Evolutionary conservation across 2,329 filamentous ascomycete genomes (phyloP).

Genomic region (Colletotrichum nymphaeae): DNA sequence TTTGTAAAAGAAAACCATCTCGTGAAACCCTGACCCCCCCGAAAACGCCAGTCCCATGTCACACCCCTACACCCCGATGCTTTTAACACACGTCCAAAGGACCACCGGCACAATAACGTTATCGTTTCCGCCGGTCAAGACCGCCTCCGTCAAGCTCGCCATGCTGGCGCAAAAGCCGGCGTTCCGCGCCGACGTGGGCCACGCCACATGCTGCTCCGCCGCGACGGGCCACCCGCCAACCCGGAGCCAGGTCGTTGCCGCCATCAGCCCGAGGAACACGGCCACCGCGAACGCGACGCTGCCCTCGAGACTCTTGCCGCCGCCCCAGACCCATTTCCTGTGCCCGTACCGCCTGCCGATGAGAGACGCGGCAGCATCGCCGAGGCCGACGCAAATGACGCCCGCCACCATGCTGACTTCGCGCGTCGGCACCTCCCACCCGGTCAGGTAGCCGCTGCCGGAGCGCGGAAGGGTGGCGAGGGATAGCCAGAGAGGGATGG

Average conservation of each 20-base stretch:
- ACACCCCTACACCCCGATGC: constrained; percentile 66
- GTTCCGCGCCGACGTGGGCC: constrained; percentile 78
- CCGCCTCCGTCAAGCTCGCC: constrained; percentile 93
- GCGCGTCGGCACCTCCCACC: constrained; percentile 80
- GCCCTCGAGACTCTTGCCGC: constrained; percentile 95
- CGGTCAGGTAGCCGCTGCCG: constrained; percentile 66
- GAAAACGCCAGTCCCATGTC: constrained; percentile 26
- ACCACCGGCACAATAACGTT: constrained; percentile 97
- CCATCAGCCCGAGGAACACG: constrained; percentile 79
- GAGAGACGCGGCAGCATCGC: constrained; percentile 91
- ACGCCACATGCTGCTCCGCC: constrained; percentile 61
- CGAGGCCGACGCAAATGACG: constrained; percentile 93
- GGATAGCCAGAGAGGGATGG: constrained; percentile 92
- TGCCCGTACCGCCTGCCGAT: constrained; percentile 88
- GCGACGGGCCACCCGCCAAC: constrained; percentile 83
- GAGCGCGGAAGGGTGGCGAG: constrained; percentile 75
- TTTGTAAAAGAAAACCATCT: constrained; percentile 13
- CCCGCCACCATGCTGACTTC: constrained; percentile 93
- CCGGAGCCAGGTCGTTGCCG: constrained; percentile 79
- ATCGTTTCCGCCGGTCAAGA: constrained; percentile 96
- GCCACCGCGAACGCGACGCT: constrained; percentile 83
- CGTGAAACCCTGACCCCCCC: background rate
- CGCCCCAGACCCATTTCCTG: constrained; percentile 95
- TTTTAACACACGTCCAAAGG: constrained; percentile 91
- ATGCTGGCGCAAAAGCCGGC: constrained; percentile 78